Conservation (phyloP, 305 asterid genomes). For the Vinca major region DNA sequence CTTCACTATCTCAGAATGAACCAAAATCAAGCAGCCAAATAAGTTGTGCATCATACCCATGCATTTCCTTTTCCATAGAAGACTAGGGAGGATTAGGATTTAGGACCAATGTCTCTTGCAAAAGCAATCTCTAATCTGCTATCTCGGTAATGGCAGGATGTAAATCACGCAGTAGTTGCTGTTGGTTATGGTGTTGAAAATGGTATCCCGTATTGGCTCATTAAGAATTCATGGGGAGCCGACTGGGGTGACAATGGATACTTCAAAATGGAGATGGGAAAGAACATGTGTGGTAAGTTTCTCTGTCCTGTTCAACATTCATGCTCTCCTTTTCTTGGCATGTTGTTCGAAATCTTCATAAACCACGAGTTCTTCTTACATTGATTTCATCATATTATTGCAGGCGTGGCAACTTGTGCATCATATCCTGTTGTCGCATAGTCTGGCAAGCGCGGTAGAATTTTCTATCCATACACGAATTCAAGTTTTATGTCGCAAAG, state of each 20-base stretch:
- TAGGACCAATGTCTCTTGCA: neutral
- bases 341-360: neutral
- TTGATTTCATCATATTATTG: slow-evolving; percentile 5
- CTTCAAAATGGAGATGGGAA: slow-evolving; percentile 95
- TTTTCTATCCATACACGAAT: neutral
- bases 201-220: slow-evolving; percentile 77
- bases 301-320: too few species aligned
- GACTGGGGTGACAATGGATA: slow-evolving; percentile 85
- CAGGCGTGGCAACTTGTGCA: slow-evolving; percentile 83
- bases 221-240: slow-evolving; percentile 94
- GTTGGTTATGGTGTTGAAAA: slow-evolving; percentile 86
- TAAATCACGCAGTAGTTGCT: slow-evolving; percentile 91
- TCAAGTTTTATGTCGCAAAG: neutral
- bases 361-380: neutral
- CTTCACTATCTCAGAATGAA: neutral
- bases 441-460: neutral
- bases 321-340: neutral
- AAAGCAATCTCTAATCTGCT: neutral
- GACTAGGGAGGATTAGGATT: neutral
- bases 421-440: slow-evolving; percentile 64
- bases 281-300: slow-evolving; percentile 96
- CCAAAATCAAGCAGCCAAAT: neutral
- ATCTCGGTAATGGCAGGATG: slow-evolving; percentile 44
- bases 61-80: neutral
- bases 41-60: neutral